phyloP scores from a whole-genome alignment of 345 rosid genomes.

The Nephelium lappaceum region DNA sequence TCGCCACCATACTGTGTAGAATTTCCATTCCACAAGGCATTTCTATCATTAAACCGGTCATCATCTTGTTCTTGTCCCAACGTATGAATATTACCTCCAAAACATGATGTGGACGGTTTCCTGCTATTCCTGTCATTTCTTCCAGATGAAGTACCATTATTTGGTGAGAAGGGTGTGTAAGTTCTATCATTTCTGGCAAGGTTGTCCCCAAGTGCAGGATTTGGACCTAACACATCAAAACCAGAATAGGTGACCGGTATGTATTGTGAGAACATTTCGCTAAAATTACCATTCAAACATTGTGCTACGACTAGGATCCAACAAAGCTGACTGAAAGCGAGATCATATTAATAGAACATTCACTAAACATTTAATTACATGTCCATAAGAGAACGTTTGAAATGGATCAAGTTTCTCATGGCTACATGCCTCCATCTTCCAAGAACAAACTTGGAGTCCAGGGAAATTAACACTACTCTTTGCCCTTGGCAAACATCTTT shows the following conservation, averaged over 20 bases:
- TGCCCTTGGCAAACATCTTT: no score
- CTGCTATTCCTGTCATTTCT: conserved; percentile 43
- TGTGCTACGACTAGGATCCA: not conserved
- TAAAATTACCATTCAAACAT: not conserved
- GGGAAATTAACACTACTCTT: no score
- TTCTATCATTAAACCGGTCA: conserved; percentile 53
- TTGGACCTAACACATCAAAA: not conserved
- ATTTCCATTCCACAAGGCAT: conserved; percentile 89
- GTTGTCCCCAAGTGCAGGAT: conserved; percentile 22
- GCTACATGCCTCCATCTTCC: no score
- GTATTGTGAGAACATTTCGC: not conserved
- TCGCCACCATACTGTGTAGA: conserved; percentile 80
- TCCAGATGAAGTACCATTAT: conserved; percentile 31
- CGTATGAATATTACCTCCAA: conserved; percentile 78
- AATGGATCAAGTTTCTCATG: not conserved
- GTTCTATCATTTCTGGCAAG: conserved; percentile 33
- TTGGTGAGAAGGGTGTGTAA: conserved; percentile 19
- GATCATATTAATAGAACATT: no score
- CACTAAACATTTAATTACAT: no score
- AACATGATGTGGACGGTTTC: conserved; percentile 46
- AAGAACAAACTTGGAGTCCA: no score
- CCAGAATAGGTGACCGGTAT: not conserved
- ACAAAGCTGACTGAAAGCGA: not conserved
- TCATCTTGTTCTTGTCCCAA: conserved; percentile 76
- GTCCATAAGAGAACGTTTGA: not conserved